Evolutionary conservation across 1,284 basidiomycete species (phyloP), one percentile per base, ranked within the genome.

Genomic region (Tilletia indica): DNA sequence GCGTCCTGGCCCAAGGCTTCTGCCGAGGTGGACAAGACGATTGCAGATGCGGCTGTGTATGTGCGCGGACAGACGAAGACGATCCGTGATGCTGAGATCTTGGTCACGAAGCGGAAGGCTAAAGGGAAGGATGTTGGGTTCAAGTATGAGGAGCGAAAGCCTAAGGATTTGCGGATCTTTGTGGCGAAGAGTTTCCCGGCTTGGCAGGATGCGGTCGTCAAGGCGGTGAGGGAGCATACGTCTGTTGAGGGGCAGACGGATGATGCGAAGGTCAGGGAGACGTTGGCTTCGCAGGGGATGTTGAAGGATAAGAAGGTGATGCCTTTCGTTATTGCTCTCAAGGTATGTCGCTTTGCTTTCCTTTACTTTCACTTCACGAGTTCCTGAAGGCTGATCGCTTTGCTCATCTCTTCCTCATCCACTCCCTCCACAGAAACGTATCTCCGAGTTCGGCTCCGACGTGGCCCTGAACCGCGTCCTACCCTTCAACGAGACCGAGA

Each of bases 271-370:
- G 89, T 97, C 73, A 89, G 91, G 80, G 87, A 90, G 80, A 83
- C 89, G 73, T 85, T 98, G 76, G 88, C 88, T 12, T 87, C 89
- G 82, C 88, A 87, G n/a, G 94, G 93, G 14, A 84, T 97, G 85
- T 90, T 94, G 86, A 97, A 97, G 89, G 94, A 98, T 86, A 98
- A 98, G 87, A 90, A 91, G 74, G 89, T 89, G 58, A 98, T 98
- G 95, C 95, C 95, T 45, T 98, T 97, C 86, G 89, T 94, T 71
- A 92, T 96, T 78, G 86, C 88, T 38, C 91, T 97, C 89, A 97
- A 97, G 89, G 93, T 93, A 66, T 45, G 86, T 80, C 58, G 31
- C 34, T 69, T 68, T 69, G 68, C 31, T 49, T 69, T 31, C 56
- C 8, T 51, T 2, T 21, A 1, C 19, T 14, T 31, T 51, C 9